Evolutionary conservation across 2,329 filamentous ascomycete species (phyloP).

Genomic region (Cercospora sesami): DNA sequence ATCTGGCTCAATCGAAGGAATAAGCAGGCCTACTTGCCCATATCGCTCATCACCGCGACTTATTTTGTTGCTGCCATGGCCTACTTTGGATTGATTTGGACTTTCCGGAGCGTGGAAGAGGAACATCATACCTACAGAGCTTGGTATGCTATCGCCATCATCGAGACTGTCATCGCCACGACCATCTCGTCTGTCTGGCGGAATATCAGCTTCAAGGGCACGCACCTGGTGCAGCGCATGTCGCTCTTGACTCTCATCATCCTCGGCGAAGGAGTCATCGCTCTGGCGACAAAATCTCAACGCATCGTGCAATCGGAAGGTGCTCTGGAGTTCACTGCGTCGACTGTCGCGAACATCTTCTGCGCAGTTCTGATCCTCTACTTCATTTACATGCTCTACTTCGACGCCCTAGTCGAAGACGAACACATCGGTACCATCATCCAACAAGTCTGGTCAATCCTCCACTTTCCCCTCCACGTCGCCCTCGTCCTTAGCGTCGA

Average conservation of each 20-base stretch:
- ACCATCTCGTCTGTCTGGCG: constrained; percentile 38
- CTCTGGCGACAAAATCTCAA: constrained; percentile 39
- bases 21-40: constrained; percentile 36
- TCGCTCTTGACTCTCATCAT: constrained; percentile 44
- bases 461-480: constrained; percentile 33
- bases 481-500: constrained; percentile 24
- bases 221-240: constrained; percentile 43
- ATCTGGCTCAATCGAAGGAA: constrained; percentile 39
- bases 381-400: constrained; percentile 34
- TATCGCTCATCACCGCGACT: constrained; percentile 39
- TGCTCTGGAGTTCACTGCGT: constrained; percentile 21
- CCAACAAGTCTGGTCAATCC: constrained; percentile 31
- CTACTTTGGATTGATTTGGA: constrained; percentile 38
- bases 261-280: constrained; percentile 44
- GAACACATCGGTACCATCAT: constrained; percentile 29
- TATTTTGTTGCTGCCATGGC: constrained; percentile 40
- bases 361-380: constrained; percentile 39
- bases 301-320: constrained; percentile 37
- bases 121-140: constrained; percentile 45
- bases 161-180: constrained; percentile 38
- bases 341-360: constrained; percentile 39
- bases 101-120: constrained; percentile 27
- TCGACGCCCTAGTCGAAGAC: constrained; percentile 26
- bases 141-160: constrained; percentile 54
- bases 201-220: constrained; percentile 43